phyloP scores from a whole-genome alignment of 2,329 filamentous ascomycete species.

The Sporothrix mexicana region DNA sequence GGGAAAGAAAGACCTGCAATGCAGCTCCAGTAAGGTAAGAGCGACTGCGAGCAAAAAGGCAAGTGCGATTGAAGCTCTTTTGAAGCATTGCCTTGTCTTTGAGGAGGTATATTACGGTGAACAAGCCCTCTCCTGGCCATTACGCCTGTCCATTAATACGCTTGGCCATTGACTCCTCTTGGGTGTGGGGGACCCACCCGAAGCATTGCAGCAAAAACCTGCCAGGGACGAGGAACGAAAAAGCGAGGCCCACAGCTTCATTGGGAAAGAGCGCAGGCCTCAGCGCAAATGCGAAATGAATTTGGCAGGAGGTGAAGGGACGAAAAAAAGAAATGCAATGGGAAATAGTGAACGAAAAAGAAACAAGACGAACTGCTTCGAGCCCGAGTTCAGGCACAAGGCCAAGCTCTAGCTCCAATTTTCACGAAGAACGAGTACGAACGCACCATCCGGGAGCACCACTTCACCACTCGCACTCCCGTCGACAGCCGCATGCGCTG shows the following conservation, averaged over 20 bases:
- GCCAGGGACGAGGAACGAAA: constrained; percentile 1
- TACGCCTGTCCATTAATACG: constrained; percentile 8
- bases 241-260: not conserved
- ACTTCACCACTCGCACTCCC: not conserved
- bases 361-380: not conserved
- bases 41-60: not conserved
- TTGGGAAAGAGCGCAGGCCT: constrained; percentile 23
- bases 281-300: not conserved
- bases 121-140: constrained; percentile 8
- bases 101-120: not conserved
- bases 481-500: constrained; percentile 12
- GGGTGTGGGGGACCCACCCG: not conserved
- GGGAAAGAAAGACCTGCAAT: not conserved
- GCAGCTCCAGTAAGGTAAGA: not conserved
- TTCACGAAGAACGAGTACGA: not conserved
- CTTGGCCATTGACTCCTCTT: constrained; percentile 3
- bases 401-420: not conserved
- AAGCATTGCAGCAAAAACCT: constrained; percentile 15
- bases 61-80: not conserved
- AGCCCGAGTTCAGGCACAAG: not conserved
- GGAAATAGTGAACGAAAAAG: not conserved
- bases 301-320: not conserved
- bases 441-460: constrained; percentile 15
- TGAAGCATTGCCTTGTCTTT: not conserved
- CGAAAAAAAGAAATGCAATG: not conserved